Percentiles rank a stretch among this genome's conserved stretches.
Conservation (phyloP, 768 basidiomycete genomes). For the Kwoniella shandongensis region DNA sequence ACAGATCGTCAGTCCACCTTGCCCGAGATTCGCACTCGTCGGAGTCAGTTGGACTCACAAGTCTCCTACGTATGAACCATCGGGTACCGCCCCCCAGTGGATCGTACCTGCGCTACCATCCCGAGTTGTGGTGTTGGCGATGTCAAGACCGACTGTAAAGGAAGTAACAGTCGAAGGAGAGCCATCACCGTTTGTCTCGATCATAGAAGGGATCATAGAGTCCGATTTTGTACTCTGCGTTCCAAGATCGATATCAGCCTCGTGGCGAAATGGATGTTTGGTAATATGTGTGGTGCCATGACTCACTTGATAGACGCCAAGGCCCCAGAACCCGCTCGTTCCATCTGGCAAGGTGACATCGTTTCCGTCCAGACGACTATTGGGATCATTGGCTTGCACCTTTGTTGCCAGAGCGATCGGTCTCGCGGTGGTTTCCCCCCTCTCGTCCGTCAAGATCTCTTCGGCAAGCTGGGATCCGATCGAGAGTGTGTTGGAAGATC, state of each 20-base stretch:
- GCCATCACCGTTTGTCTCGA: slow-evolving; percentile 20
- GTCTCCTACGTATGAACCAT: slow-evolving; percentile 29
- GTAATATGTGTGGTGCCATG: no score
- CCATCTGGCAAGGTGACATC: slow-evolving; percentile 25
- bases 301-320: slow-evolving; percentile 48
- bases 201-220: slow-evolving; percentile 36
- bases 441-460: slow-evolving; percentile 18
- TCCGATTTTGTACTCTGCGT: slow-evolving; percentile 16
- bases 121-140: slow-evolving; percentile 23
- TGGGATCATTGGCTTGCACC: slow-evolving; percentile 14
- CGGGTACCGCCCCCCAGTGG: slow-evolving; percentile 50
- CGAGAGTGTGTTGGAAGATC: slow-evolving; percentile 22
- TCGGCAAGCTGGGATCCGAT: slow-evolving; percentile 15
- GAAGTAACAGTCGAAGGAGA: slow-evolving; percentile 10
- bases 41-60: slow-evolving; percentile 37
- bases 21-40: no score
- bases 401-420: slow-evolving; percentile 20
- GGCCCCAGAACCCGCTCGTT: slow-evolving; percentile 43
- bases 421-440: slow-evolving; percentile 19
- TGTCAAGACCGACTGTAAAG: slow-evolving; percentile 43
- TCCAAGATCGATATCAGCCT: background rate
- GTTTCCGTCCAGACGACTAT: slow-evolving; percentile 13
- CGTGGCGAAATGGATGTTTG: background rate
- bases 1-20: background rate
- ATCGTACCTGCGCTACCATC: slow-evolving; percentile 33